Evolutionary conservation across 2,329 filamentous ascomycete species (phyloP).

Genomic region (Ceratocystis alfenasii): DNA sequence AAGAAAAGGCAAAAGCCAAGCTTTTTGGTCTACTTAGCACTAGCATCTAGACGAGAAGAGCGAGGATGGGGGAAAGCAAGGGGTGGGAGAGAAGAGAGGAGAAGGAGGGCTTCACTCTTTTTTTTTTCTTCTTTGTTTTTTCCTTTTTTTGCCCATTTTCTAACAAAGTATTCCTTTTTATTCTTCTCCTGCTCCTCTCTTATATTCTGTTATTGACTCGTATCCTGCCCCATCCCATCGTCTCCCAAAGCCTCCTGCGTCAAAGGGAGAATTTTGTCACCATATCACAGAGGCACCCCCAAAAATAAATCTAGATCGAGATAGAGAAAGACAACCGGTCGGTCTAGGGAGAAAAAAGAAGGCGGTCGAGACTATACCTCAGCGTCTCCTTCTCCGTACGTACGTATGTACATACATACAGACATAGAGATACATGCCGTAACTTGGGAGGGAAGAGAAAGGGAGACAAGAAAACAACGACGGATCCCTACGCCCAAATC

Average conservation of each 20-base stretch:
- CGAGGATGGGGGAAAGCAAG: background rate
- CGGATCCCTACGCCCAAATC: no score
- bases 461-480: background rate
- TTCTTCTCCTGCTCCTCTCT: background rate
- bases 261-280: background rate
- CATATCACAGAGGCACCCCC: background rate
- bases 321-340: background rate
- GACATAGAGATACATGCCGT: background rate
- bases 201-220: background rate
- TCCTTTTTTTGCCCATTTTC: background rate
- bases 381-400: background rate
- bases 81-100: background rate
- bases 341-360: background rate
- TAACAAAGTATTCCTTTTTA: background rate
- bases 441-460: background rate
- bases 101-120: background rate
- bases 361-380: background rate
- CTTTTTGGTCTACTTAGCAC: background rate
- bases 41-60: conserved; percentile 5
- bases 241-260: no score
- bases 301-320: background rate
- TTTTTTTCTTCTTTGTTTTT: background rate
- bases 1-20: background rate
- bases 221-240: no score
- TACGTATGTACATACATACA: background rate